Evolutionary conservation across 306 rosid species (phyloP).

Genomic region (Abrus pulchellus): DNA sequence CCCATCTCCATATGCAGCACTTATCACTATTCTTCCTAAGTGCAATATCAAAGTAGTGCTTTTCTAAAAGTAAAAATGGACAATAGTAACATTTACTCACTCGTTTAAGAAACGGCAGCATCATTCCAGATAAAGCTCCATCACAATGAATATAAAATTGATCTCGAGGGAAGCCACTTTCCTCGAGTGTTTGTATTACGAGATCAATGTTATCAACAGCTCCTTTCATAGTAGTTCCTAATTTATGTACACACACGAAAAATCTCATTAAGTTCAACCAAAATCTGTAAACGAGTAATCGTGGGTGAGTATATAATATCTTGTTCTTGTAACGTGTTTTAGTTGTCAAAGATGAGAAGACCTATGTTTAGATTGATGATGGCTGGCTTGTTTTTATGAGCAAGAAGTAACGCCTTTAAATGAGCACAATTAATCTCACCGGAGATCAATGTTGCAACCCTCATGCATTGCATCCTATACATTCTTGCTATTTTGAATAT

Average conservation of each 20-base stretch:
- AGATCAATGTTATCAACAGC: conserved; percentile 74
- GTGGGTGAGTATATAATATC: too few relatives aligned
- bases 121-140: conserved; percentile 74
- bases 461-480: conserved; percentile 74
- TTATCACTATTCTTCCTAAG: too few relatives aligned
- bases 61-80: too few relatives aligned
- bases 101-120: conserved; percentile 74
- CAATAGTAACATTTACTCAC: conserved; percentile 19
- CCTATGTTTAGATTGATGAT: conserved; percentile 78
- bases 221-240: conserved; percentile 80
- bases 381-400: conserved; percentile 74
- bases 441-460: conserved; percentile 60
- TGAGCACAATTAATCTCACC: conserved; percentile 77
- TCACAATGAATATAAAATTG: conserved; percentile 84
- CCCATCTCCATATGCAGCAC: too few relatives aligned
- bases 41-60: too few relatives aligned
- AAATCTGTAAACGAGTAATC: too few relatives aligned
- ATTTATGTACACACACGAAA: too few relatives aligned
- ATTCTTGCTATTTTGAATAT: conserved; percentile 75
- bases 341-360: conserved; percentile 2
- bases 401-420: conserved; percentile 56
- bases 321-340: not conserved
- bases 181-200: conserved; percentile 61
- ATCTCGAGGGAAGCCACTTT: conserved; percentile 61
- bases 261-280: too few relatives aligned